A percentile compares a stretch with the other conserved stretches of the same genome.
phyloP scores from a whole-genome alignment of 257 asterid genomes.

The Nyctanthes arbortristis region DNA sequence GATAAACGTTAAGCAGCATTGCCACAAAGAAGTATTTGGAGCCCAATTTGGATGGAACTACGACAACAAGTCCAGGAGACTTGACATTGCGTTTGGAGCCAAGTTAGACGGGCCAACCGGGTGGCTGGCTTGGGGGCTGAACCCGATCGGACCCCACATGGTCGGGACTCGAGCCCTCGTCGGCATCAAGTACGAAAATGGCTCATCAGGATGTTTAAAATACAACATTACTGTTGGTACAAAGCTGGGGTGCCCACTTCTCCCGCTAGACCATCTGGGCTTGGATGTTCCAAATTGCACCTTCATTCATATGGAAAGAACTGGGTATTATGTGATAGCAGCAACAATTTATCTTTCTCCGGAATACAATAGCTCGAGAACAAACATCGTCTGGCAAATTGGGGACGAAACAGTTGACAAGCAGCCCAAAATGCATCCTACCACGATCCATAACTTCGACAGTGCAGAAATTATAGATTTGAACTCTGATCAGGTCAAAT shows the following conservation, averaged over 20 bases:
- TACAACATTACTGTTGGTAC: slow-evolving; percentile 39
- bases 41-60: slow-evolving; percentile 53
- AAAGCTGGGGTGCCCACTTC: slow-evolving; percentile 44
- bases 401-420: slow-evolving; percentile 31
- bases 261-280: slow-evolving; percentile 31
- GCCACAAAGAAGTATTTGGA: slow-evolving; percentile 34
- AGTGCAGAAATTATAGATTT: slow-evolving; percentile 43
- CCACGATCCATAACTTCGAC: slow-evolving; percentile 32
- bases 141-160: slow-evolving; percentile 50
- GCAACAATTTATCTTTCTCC: slow-evolving; percentile 39
- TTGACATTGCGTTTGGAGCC: slow-evolving; percentile 49
- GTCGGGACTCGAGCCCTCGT: slow-evolving; percentile 60
- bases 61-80: slow-evolving; percentile 22
- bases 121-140: slow-evolving; percentile 79
- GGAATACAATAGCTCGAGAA: slow-evolving; percentile 27
- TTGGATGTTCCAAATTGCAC: slow-evolving; percentile 22
- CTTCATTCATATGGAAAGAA: neutral
- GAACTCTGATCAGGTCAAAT: neutral
- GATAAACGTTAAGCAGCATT: slow-evolving; percentile 23
- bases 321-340: slow-evolving; percentile 28
- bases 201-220: neutral
- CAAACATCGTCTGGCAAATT: slow-evolving; percentile 53
- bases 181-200: slow-evolving; percentile 37
- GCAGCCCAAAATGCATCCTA: slow-evolving; percentile 40
- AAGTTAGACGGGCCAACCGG: slow-evolving; percentile 27